Evolutionary conservation across 73 alveolate species (phyloP), one percentile per base, ranked within the genome.

Genomic region (Blepharisma japonicum): DNA sequence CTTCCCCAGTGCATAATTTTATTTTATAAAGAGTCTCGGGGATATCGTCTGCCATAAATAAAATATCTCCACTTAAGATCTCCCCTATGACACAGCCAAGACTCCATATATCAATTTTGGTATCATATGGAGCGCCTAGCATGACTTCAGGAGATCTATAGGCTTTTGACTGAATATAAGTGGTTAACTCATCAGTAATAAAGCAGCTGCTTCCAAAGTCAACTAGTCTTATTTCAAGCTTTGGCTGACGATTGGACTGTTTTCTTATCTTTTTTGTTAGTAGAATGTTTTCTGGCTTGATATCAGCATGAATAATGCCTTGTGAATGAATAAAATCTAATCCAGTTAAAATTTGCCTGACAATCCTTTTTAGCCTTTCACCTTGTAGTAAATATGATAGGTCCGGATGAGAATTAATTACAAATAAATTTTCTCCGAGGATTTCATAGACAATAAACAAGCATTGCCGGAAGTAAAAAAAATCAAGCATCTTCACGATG

Each of bases 31-130:
- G 38, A n/a, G 23, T 61, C 5, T 61, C 74, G 2, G 14, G 14
- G 47, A 61, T 18, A 5, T 39, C 23, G 18, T 9, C 14, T 14
- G 74, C 74, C 23, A 14, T 54, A 70, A 70, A 70, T 14, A 70
- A 45, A 9, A 47, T 20, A 14, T 70, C 66, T 38, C 80, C 80
- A n/a, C 55, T 70, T 7, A 47, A 14, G n/a, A 70, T 48, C 27
- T 70, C 80, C 2, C 55, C 56, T 18, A 70, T 11, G 45, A 70
- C 66, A 45, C 80, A 70, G 14, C 80, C 80, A 18, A 70, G 46
- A 20, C 68, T 45, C 99, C 99, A 94, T 79, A 94, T 92, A 82
- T 94, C 99, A 7, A 94, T 93, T 81, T 94, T 94, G 79, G 81
- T 86, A 81, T 89, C 95, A 56, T 94, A 94, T 71, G 86, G 82